Evolutionary conservation across 352 stramenopile species (phyloP).

Genomic region (Saprolegnia parasitica): DNA sequence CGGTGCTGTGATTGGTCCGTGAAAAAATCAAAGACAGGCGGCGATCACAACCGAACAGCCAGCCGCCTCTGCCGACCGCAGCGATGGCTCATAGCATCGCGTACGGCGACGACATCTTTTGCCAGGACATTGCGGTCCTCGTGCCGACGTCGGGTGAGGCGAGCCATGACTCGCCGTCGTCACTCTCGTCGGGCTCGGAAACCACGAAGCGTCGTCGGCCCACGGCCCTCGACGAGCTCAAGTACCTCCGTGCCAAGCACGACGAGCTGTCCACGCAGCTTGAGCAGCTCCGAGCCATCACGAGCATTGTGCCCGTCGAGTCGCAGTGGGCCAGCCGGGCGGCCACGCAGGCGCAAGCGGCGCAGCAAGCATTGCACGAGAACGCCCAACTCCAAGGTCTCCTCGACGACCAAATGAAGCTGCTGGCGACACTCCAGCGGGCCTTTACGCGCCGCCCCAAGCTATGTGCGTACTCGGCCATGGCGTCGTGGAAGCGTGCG

Average conservation of each 20-base stretch:
- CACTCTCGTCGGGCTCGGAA: no score
- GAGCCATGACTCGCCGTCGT: no score
- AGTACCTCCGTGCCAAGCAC: conserved; percentile 29
- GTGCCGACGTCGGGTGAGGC: no score
- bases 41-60: no score
- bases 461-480: neutral
- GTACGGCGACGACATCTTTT: no score
- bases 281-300: neutral
- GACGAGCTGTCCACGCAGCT: conserved; percentile 31
- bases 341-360: neutral
- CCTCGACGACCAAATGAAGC: neutral
- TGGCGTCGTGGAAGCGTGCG: neutral
- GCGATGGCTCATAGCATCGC: no score
- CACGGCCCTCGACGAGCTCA: conserved; percentile 29
- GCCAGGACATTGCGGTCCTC: no score
- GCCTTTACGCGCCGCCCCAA: neutral
- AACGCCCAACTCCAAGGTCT: neutral
- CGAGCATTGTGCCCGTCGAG: no score
- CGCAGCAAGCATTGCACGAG: neutral
- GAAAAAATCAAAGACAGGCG: no score
- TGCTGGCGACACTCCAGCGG: neutral
- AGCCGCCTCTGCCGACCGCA: no score
- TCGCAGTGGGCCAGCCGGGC: neutral
- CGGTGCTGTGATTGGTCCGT: no score
- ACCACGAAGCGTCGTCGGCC: no score